Conservation (phyloP, 495 filamentous ascomycete genomes). For the Penicillium steckii region DNA sequence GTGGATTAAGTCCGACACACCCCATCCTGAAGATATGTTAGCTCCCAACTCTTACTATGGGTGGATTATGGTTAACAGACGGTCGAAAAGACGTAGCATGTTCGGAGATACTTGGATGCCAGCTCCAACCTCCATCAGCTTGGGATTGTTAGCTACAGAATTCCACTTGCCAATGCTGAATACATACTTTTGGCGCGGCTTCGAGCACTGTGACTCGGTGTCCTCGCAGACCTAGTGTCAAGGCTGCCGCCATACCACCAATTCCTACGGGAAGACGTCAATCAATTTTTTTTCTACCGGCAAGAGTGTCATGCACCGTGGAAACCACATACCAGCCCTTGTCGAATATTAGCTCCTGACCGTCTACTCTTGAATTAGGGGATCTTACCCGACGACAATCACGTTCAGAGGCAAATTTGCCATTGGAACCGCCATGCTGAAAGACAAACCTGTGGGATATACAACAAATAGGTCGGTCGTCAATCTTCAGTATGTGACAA, state of each 20-base stretch:
- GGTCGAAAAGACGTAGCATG: slow-evolving; percentile 68
- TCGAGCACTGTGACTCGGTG: slow-evolving; percentile 41
- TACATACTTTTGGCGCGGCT: slow-evolving; percentile 34
- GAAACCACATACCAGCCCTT: slow-evolving; percentile 37
- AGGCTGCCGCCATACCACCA: slow-evolving; percentile 63
- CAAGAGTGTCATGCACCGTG: neutral
- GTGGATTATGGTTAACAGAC: slow-evolving; percentile 22
- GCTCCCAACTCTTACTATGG: neutral
- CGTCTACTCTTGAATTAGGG: neutral
- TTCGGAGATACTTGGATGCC: slow-evolving; percentile 81
- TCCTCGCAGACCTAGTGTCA: slow-evolving; percentile 56
- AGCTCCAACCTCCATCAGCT: slow-evolving; percentile 65
- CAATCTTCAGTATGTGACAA: neutral
- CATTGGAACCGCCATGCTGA: slow-evolving; percentile 19
- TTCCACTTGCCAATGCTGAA: neutral
- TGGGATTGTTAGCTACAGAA: slow-evolving; percentile 6
- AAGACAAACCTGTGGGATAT: neutral
- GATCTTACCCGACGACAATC: slow-evolving; percentile 34
- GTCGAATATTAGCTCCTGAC: slow-evolving; percentile 7
- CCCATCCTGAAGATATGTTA: slow-evolving; percentile 34
- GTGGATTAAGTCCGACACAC: slow-evolving; percentile 39
- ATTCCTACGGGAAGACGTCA: slow-evolving; percentile 46
- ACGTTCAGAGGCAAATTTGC: slow-evolving; percentile 32
- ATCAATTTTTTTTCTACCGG: neutral
- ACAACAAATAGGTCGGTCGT: neutral